phyloP scores from a whole-genome alignment of 192 early-diverging fungal genomes.

The Backusella liffmaniae region DNA sequence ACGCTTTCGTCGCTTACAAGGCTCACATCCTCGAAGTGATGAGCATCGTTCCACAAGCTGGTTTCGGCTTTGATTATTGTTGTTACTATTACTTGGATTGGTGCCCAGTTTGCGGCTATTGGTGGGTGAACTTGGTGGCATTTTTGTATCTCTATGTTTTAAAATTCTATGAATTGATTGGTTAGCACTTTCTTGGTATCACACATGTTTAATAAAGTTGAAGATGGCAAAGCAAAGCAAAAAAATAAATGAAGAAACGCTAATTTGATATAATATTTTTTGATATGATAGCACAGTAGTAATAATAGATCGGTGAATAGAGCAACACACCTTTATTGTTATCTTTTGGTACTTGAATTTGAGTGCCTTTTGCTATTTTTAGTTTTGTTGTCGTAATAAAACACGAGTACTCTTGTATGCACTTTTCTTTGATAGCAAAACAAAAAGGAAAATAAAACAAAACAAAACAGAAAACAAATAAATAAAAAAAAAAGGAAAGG shows the following conservation, averaged over 20 bases:
- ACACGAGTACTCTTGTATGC: background rate
- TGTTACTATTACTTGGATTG: constrained; percentile 1
- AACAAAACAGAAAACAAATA: background rate
- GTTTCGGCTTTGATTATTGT: constrained; percentile 23
- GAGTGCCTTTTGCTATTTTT: background rate
- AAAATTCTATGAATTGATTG: background rate
- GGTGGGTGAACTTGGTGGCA: constrained; percentile 25
- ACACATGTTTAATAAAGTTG: background rate
- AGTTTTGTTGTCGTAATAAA: background rate
- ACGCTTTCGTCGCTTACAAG: constrained; percentile 28
- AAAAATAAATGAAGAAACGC: background rate
- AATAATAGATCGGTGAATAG: background rate
- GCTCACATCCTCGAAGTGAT: constrained; percentile 27
- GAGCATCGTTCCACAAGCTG: constrained; percentile 34
- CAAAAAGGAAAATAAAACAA: background rate
- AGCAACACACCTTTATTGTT: background rate
- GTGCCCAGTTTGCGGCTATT: constrained; percentile 19
- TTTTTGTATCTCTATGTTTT: constrained; percentile 13
- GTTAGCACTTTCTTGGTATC: constrained; percentile 2
- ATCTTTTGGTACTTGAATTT: background rate
- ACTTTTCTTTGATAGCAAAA: background rate
- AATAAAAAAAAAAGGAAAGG: background rate
- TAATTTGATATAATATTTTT: background rate
- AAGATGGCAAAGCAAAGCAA: background rate
- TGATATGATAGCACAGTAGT: background rate